Conservation (phyloP, 1,139 yeast genomes). For the Diutina catenulata region DNA sequence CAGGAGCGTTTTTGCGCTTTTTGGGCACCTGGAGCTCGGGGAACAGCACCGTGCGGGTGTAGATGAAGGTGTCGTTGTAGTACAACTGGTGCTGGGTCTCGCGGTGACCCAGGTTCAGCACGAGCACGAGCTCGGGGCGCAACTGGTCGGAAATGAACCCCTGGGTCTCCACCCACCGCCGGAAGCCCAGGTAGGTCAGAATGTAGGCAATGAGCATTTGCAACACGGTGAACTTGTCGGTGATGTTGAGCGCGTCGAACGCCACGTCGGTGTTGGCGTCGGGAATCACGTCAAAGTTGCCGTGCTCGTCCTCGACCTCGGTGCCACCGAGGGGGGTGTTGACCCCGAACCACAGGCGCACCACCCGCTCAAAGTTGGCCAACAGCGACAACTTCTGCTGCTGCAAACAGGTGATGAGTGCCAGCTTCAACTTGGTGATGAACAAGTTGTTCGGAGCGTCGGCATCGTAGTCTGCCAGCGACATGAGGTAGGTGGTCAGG, state of each 20-base stretch:
- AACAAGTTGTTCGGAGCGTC: slow-evolving; percentile 14
- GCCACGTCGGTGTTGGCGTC: slow-evolving; percentile 9
- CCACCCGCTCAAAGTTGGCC: slow-evolving; percentile 17
- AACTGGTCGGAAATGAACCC: slow-evolving; percentile 21
- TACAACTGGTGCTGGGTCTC: slow-evolving; percentile 25
- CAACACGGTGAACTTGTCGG: slow-evolving; percentile 36
- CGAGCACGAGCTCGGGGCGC: slow-evolving; percentile 16
- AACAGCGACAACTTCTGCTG: slow-evolving; percentile 18
- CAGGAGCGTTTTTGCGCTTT: slow-evolving; percentile 24
- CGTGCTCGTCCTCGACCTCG: slow-evolving; percentile 12
- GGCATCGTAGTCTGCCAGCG: slow-evolving; percentile 7
- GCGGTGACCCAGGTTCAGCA: slow-evolving; percentile 12
- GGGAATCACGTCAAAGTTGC: slow-evolving; percentile 6
- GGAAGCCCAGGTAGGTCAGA: slow-evolving; percentile 24
- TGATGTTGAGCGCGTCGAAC: slow-evolving; percentile 27
- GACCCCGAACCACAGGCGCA: slow-evolving; percentile 6
- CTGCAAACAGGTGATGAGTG: slow-evolving; percentile 25
- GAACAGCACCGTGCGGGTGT: slow-evolving; percentile 23
- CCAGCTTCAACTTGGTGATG: slow-evolving; percentile 27
- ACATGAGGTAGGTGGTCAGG: slow-evolving; percentile 8
- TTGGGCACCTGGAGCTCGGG: slow-evolving; percentile 28
- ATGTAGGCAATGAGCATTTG: slow-evolving; percentile 29
- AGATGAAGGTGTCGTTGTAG: slow-evolving; percentile 34
- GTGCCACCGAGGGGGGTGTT: slow-evolving; percentile 13
- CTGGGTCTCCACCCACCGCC: slow-evolving; percentile 31